phyloP scores from a whole-genome alignment of 306 rosid species.

The Rubus parviflorus region DNA sequence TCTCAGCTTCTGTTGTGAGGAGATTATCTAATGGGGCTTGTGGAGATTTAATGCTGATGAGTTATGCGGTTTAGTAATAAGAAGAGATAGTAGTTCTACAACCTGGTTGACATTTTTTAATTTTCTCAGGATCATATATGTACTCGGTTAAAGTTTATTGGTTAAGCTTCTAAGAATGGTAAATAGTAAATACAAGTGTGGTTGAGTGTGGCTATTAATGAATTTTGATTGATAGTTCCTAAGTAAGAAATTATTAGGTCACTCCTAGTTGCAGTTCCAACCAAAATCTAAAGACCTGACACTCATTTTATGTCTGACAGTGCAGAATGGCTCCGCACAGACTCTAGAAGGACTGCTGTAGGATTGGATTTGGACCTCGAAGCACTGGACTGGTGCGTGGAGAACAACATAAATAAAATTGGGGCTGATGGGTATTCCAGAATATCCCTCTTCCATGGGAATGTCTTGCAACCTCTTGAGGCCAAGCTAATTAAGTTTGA shows the following conservation, averaged over 20 bases:
- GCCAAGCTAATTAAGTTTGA: conserved; percentile 56
- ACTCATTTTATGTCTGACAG: conserved; percentile 43
- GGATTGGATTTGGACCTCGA: conserved; percentile 85
- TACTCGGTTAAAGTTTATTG: neutral
- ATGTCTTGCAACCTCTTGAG: conserved; percentile 72
- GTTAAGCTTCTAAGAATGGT: neutral
- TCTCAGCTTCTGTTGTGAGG: neutral
- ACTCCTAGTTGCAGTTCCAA: conserved; percentile 4
- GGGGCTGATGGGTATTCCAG: conserved; percentile 76
- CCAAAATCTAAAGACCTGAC: conserved; percentile 13
- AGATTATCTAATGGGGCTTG: neutral
- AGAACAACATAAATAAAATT: conserved; percentile 61
- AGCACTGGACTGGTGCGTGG: conserved; percentile 83
- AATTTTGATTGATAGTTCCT: neutral
- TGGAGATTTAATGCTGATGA: neutral
- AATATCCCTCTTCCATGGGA: conserved; percentile 85
- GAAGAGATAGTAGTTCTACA: neutral
- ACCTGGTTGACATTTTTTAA: neutral
- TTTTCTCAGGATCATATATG: neutral
- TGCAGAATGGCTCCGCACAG: conserved; percentile 76
- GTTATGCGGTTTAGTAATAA: neutral
- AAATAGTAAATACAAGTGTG: neutral
- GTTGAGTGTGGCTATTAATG: conserved; percentile 1
- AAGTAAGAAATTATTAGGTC: neutral
- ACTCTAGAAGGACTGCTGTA: conserved; percentile 73